Evolutionary conservation across 345 rosid genomes (phyloP).

Genomic region (Diplotaxis tenuifolia): DNA sequence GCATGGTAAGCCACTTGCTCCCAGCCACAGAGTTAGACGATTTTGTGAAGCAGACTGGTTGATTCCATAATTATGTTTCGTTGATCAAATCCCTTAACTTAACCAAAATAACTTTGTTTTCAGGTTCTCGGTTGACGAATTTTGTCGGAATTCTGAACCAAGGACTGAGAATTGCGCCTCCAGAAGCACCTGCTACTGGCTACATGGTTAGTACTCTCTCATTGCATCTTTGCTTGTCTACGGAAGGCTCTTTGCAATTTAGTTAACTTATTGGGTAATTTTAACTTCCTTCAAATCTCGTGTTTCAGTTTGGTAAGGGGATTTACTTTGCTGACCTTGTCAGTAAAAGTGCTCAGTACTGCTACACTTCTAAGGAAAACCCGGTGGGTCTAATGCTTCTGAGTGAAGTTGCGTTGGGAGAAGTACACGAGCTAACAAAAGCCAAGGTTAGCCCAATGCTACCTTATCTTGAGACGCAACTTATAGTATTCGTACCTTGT

Average conservation of each 20-base stretch:
- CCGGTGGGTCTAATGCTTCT: slow-evolving; percentile 91
- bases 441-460: slow-evolving; percentile 56
- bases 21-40: neutral
- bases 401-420: slow-evolving; percentile 92
- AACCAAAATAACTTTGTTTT: slow-evolving; percentile 16
- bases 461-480: neutral
- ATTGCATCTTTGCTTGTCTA: slow-evolving; percentile 11
- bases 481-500: neutral
- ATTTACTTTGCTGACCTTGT: slow-evolving; percentile 96
- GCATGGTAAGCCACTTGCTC: slow-evolving; percentile 64
- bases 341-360: slow-evolving; percentile 98
- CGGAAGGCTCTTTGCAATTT: neutral
- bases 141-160: slow-evolving; percentile 95
- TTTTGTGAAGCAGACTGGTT: slow-evolving; percentile 7
- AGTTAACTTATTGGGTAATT: slow-evolving; percentile 10
- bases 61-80: neutral
- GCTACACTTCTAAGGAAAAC: slow-evolving; percentile 69
- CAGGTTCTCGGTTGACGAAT: slow-evolving; percentile 93
- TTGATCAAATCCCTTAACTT: neutral
- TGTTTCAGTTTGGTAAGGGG: slow-evolving; percentile 90
- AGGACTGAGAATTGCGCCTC: slow-evolving; percentile 97
- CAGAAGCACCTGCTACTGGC: slow-evolving; percentile 98
- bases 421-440: slow-evolving; percentile 70
- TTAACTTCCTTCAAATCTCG: slow-evolving; percentile 3
- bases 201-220: slow-evolving; percentile 72